phyloP scores from a whole-genome alignment of 345 rosid species.

The Alliaria petiolata region DNA sequence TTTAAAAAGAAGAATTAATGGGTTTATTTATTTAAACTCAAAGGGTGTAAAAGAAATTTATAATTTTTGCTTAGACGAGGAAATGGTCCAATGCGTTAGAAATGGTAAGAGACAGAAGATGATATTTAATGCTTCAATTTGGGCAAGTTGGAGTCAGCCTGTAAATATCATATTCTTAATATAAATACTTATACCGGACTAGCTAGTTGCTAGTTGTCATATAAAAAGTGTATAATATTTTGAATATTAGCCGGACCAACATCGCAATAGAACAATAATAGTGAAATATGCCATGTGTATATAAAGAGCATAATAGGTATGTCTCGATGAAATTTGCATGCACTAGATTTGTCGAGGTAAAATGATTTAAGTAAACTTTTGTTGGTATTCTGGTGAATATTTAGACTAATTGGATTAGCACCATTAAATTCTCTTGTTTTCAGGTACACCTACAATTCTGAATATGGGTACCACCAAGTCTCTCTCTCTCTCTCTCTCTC shows the following conservation, averaged over 20 bases:
- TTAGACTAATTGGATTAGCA: slow-evolving; percentile 21
- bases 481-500: slow-evolving; percentile 30
- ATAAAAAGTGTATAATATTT: not conserved
- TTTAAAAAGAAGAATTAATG: not conserved
- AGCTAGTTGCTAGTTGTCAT: slow-evolving; percentile 29
- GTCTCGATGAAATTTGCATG: slow-evolving; percentile 11
- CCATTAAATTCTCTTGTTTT: slow-evolving; percentile 28
- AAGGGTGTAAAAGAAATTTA: slow-evolving; percentile 8
- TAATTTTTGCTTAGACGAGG: slow-evolving; percentile 17
- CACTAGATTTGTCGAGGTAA: not conserved
- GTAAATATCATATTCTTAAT: slow-evolving; percentile 21
- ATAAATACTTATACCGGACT: slow-evolving; percentile 2
- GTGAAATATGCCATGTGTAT: slow-evolving; percentile 1
- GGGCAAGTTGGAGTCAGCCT: slow-evolving; percentile 38
- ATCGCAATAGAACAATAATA: slow-evolving; percentile 7
- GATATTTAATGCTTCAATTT: slow-evolving; percentile 35
- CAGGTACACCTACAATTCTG: slow-evolving; percentile 76
- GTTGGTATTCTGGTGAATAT: slow-evolving; percentile 7
- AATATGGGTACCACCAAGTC: slow-evolving; percentile 78
- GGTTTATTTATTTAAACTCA: slow-evolving; percentile 5
- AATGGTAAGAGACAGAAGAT: slow-evolving; percentile 32
- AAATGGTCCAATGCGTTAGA: slow-evolving; percentile 30
- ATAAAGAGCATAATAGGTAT: not conserved
- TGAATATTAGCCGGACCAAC: slow-evolving; percentile 16
- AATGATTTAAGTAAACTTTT: not conserved